Percentiles rank a stretch among this genome's conserved stretches.
Conservation (phyloP, 2,329 filamentous ascomycete species). For the Trichoderma hamatum region DNA sequence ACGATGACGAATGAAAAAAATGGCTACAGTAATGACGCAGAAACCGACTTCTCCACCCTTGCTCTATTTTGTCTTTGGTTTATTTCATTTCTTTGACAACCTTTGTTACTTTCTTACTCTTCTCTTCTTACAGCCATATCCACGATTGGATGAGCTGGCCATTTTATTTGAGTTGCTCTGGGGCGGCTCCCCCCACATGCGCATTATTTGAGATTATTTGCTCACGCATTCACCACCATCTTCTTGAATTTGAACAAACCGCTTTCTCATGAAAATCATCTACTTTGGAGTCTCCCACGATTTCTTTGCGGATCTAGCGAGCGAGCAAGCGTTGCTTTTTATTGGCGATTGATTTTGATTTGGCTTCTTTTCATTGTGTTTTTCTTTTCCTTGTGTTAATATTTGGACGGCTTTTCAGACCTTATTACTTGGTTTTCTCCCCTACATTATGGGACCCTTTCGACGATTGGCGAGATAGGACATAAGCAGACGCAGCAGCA, state of each 20-base stretch:
- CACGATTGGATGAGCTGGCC: conserved; percentile 32
- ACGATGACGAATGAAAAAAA: conserved; percentile 41
- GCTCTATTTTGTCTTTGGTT: conserved; percentile 29
- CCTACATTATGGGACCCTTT: conserved; percentile 1
- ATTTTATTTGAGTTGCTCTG: conserved; percentile 40
- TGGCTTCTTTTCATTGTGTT: conserved; percentile 26
- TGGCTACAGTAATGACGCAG: conserved; percentile 28
- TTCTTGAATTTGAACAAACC: conserved; percentile 40
- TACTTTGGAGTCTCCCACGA: conserved; percentile 37
- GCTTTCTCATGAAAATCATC: conserved; percentile 36
- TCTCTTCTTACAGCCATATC: conserved; percentile 26
- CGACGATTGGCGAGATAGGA: conserved; percentile 17
- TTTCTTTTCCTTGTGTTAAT: conserved; percentile 25
- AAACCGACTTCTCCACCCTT: conserved; percentile 28
- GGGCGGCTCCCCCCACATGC: conserved; percentile 33
- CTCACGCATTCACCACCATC: conserved; percentile 51
- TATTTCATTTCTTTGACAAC: conserved; percentile 29
- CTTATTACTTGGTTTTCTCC: neutral
- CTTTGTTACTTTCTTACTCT: conserved; percentile 32
- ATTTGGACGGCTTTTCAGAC: conserved; percentile 15
- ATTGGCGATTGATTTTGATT: conserved; percentile 35
- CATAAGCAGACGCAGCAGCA: conserved; percentile 23
- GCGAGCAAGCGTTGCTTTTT: conserved; percentile 42
- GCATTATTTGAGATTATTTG: conserved; percentile 47
- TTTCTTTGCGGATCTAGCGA: conserved; percentile 43